These are phyloP conservation scores for Nemania serpens DNA, from an alignment of 2,329 filamentous ascomycete genomes.

Conservation along the genomic window DNA sequence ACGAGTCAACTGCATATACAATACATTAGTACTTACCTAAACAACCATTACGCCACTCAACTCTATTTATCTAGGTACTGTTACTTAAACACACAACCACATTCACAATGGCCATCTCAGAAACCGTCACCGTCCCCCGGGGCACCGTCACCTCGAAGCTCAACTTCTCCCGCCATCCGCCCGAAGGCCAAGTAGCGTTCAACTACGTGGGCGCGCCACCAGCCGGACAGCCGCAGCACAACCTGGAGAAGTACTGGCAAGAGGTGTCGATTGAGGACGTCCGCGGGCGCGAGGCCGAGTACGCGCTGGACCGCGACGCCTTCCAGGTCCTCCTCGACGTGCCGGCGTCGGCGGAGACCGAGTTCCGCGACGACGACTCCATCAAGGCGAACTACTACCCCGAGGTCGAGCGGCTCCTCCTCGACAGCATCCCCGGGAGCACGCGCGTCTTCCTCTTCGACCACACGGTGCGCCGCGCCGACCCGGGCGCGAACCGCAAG, in stretches of 20 bases:
- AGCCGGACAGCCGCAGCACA: slow-evolving; percentile 64
- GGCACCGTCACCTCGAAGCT: slow-evolving; percentile 67
- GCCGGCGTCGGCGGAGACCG: slow-evolving; percentile 58
- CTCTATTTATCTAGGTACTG: not conserved
- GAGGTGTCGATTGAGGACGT: slow-evolving; percentile 71
- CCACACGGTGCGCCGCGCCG: slow-evolving; percentile 79
- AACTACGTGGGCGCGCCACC: slow-evolving; percentile 70
- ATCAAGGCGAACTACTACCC: slow-evolving; percentile 81
- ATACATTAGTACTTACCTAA: too few relatives aligned
- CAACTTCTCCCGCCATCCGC: slow-evolving; percentile 67
- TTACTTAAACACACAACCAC: not conserved
- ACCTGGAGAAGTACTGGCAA: slow-evolving; percentile 60
- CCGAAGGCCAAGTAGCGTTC: slow-evolving; percentile 64
- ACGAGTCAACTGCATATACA: too few relatives aligned
- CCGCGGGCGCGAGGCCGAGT: slow-evolving; percentile 69
- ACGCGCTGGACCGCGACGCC: slow-evolving; percentile 72
- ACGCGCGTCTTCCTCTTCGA: slow-evolving; percentile 77
- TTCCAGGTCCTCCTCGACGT: slow-evolving; percentile 69
- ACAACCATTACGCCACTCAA: not conserved
- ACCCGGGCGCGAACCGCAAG: slow-evolving; percentile 60
- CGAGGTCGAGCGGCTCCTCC: slow-evolving; percentile 75
- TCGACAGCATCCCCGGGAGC: slow-evolving; percentile 68
- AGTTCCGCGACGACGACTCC: slow-evolving; percentile 70
- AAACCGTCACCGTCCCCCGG: slow-evolving; percentile 48
- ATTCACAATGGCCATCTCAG: slow-evolving; percentile 47